phyloP scores from a whole-genome alignment of 2,329 filamentous ascomycete species.

The Sodiomyces alkalinus region DNA sequence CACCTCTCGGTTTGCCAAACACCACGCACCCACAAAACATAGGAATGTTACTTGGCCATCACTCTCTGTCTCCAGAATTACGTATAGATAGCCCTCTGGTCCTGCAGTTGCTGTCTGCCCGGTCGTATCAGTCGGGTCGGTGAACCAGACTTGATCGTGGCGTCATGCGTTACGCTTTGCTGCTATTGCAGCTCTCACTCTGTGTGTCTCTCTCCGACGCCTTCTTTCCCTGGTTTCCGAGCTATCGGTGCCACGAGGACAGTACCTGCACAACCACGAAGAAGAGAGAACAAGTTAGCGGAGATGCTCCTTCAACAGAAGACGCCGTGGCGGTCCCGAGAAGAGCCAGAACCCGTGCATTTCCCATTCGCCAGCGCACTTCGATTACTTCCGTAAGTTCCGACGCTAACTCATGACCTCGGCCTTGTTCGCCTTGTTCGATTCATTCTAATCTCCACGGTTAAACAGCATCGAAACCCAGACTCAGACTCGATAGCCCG shows the following conservation, averaged over 20 bases:
- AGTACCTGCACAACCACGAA: conserved; percentile 12
- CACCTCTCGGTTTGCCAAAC: no score
- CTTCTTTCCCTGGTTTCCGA: conserved; percentile 30
- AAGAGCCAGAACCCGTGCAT: conserved; percentile 15
- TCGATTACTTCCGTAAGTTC: neutral
- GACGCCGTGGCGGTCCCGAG: conserved; percentile 6
- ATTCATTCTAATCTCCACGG: no score
- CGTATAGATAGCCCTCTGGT: neutral
- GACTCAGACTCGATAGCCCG: conserved; percentile 20
- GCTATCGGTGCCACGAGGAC: conserved; percentile 13
- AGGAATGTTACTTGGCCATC: neutral
- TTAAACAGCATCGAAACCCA: conserved; percentile 13
- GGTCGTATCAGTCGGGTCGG: no score
- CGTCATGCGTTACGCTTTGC: conserved; percentile 24
- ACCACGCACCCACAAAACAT: neutral
- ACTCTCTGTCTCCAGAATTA: neutral
- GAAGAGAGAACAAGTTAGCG: conserved; percentile 5
- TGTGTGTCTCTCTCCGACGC: conserved; percentile 29
- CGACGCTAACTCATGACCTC: no score
- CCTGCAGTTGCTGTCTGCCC: no score
- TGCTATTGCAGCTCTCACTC: conserved; percentile 31
- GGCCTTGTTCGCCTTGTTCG: neutral
- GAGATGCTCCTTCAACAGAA: conserved; percentile 1
- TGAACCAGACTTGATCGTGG: no score
- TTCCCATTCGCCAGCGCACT: conserved; percentile 22